Base-by-base conservation (phyloP, 495 filamentous ascomycete species). In the Aspergillus indologenus region DNA sequence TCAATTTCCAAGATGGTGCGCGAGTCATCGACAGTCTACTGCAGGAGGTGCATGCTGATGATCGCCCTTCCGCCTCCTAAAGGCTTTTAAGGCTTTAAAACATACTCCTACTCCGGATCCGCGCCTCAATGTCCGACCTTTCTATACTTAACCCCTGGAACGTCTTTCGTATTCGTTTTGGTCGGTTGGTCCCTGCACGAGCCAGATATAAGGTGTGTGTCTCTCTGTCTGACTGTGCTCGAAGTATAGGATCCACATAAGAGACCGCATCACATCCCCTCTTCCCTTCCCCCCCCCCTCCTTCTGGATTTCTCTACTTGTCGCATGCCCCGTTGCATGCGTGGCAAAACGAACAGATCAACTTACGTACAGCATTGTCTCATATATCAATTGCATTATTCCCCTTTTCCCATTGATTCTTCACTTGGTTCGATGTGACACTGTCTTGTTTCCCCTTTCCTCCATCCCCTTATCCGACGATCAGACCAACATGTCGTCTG, bases 401-500 rank as follows among this genome's bases (percentile, higher is more conserved):
- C 23, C 48, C 22, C 18, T 9, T 17, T 18, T 24, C 48, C 23
- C 48, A 40, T 14, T 9, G 5, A 11, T 24, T 15, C 12, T 22
- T 8, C n/a, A n/a, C n/a, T n/a, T n/a, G 20, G 29, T 42, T 40
- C 23, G 31, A 56, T 61, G 58, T 56, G 58, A 61, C 54, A 21
- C 26, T 19, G 18, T 21, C 45, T 20, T 44, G 24, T 58, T 40
- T 45, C 46, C 26, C 22, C 22, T 51, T 22, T 60, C 17, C 31
- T 47, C 9, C 26, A 24, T 53, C 60, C 59, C 60, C 64, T 34
- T 51, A 54, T 58, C 53, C 57, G n/a, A n/a, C n/a, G n/a, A 29
- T 45, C 31, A 17, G 22, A 14, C 15, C 51, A 68, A 58, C 46
- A 77, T 77, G 74, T 77, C 74, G 45, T 68, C 64, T 50, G 68